phyloP scores from a whole-genome alignment of 305 asterid genomes.

The Fraxinus platypoda region DNA sequence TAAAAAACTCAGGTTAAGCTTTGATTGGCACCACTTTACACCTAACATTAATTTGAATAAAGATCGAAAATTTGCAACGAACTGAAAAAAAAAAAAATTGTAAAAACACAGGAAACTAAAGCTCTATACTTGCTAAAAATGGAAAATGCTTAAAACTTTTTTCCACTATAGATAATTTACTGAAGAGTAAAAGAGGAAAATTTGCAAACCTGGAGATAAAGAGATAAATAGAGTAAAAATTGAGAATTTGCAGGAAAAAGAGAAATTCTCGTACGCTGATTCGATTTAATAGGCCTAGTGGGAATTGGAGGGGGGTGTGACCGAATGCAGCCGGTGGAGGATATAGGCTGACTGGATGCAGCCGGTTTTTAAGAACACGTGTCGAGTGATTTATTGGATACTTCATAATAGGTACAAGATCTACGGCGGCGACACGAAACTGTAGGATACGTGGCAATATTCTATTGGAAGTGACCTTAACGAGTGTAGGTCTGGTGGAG shows the following conservation, averaged over 20 bases:
- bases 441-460: conserved; percentile 42
- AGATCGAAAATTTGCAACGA: conserved; percentile 32
- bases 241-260: conserved; percentile 16
- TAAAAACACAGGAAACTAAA: neutral
- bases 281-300: conserved; percentile 56
- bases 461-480: conserved; percentile 27
- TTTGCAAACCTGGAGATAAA: conserved; percentile 39
- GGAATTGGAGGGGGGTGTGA: conserved; percentile 41
- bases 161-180: conserved; percentile 2
- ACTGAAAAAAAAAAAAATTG: neutral
- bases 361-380: conserved; percentile 43
- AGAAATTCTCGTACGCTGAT: conserved; percentile 21
- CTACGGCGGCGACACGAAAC: conserved; percentile 53
- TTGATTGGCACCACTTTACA: conserved; percentile 19
- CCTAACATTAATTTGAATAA: conserved; percentile 21
- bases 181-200: neutral
- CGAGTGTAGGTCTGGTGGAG: conserved; percentile 24
- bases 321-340: conserved; percentile 48
- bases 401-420: conserved; percentile 38
- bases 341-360: conserved; percentile 34
- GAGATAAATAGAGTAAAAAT: conserved; percentile 19
- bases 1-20: conserved; percentile 27
- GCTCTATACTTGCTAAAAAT: conserved; percentile 17
- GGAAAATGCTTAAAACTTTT: neutral
- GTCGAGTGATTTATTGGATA: conserved; percentile 24